Conservation (phyloP, 768 basidiomycete genomes). For the Boletus pseudo-olivaceus region DNA sequence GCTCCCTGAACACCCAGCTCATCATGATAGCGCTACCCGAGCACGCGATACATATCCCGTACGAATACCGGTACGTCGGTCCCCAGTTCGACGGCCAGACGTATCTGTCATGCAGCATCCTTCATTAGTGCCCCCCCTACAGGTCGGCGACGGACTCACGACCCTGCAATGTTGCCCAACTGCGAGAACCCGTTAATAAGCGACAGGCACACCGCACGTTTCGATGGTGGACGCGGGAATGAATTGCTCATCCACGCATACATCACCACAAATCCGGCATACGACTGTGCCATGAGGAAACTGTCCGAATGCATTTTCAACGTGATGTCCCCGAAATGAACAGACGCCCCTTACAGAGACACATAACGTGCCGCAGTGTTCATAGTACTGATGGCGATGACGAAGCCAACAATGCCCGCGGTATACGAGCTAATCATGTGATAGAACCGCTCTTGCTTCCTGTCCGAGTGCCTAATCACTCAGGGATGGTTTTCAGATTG, state of each 20-base stretch:
- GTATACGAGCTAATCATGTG: constrained; percentile 56
- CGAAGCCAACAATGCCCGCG: constrained; percentile 64
- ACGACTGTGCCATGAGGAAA: constrained; percentile 74
- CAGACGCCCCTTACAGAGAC: constrained; percentile 44
- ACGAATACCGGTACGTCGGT: constrained; percentile 67
- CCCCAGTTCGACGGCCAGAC: constrained; percentile 70
- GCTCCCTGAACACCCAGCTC: constrained; percentile 44
- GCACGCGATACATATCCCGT: constrained; percentile 66
- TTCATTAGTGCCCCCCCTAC: background rate
- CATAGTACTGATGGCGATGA: constrained; percentile 63
- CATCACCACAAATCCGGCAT: constrained; percentile 69
- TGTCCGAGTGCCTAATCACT: constrained; percentile 60
- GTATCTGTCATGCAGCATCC: constrained; percentile 39
- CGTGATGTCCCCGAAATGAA: constrained; percentile 3
- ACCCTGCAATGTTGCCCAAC: constrained; percentile 80
- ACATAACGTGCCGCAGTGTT: constrained; percentile 61
- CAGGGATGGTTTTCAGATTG: constrained; percentile 2
- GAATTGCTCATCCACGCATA: constrained; percentile 50
- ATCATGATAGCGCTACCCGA: constrained; percentile 49
- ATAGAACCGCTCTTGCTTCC: constrained; percentile 63
- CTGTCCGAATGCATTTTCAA: constrained; percentile 32
- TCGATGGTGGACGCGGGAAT: constrained; percentile 75
- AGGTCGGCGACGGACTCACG: constrained; percentile 44
- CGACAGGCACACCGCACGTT: constrained; percentile 81
- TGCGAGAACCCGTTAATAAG: constrained; percentile 80